Percentiles rank a stretch among this genome's conserved stretches.
These are phyloP conservation scores for Candida fluviatilis DNA, from an alignment of 805 yeast species.

Conservation along the genomic window DNA sequence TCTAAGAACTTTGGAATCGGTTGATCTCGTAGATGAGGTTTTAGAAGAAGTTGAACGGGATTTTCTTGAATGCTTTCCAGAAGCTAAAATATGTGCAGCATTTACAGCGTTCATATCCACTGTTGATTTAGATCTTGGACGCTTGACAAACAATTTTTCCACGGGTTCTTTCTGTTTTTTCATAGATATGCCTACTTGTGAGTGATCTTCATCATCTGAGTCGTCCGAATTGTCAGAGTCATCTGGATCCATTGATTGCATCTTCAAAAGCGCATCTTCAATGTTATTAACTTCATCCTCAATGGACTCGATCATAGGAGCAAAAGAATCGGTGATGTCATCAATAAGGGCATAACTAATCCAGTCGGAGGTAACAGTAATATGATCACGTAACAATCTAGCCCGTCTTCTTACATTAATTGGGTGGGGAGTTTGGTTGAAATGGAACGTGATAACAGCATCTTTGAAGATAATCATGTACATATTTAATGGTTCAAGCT, in stretches of 20 bases:
- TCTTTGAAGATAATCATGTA: constrained; percentile 87
- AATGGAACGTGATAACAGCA: constrained; percentile 91
- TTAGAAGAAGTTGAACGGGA: constrained; percentile 7
- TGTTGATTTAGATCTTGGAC: constrained; percentile 35
- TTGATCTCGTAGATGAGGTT: constrained; percentile 26
- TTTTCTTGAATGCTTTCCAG: constrained; percentile 5
- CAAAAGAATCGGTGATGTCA: constrained; percentile 96
- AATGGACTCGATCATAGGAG: constrained; percentile 91
- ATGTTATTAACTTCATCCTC: constrained; percentile 94
- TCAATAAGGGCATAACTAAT: constrained; percentile 94
- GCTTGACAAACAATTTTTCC: constrained; percentile 25
- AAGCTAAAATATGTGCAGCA: constrained; percentile 3
- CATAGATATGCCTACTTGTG: not conserved
- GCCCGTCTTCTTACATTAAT: constrained; percentile 94
- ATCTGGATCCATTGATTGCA: constrained; percentile 69
- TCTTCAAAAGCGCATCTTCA: constrained; percentile 82
- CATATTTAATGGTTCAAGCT: constrained; percentile 84
- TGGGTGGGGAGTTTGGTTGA: constrained; percentile 93
- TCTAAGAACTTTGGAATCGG: constrained; percentile 46
- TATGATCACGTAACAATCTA: constrained; percentile 77
- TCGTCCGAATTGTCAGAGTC: constrained; percentile 39
- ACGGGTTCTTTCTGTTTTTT: constrained; percentile 4
- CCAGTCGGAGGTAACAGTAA: constrained; percentile 94
- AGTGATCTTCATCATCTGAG: constrained; percentile 17
- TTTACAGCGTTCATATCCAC: constrained; percentile 21